These are phyloP conservation scores for Talaromyces borbonicus DNA, from an alignment of 495 filamentous ascomycete species.

Conservation along the genomic window DNA sequence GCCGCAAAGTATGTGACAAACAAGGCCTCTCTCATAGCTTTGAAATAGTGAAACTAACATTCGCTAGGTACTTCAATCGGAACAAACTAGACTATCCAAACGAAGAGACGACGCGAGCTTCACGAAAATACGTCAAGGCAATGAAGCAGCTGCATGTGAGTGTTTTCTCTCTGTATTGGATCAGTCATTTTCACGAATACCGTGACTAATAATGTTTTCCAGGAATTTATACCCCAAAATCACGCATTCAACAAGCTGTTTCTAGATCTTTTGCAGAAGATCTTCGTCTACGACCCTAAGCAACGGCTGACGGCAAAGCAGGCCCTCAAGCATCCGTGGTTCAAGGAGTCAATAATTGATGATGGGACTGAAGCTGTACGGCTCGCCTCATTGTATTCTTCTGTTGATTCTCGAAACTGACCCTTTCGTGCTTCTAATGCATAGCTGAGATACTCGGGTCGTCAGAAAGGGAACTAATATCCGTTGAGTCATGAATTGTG, in stretches of 20 bases:
- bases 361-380: constrained; percentile 90
- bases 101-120: constrained; percentile 75
- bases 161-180: not conserved
- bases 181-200: too few species aligned
- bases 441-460: constrained; percentile 5
- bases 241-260: constrained; percentile 76
- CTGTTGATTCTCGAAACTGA: constrained; percentile 1
- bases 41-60: constrained; percentile 10
- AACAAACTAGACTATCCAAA: constrained; percentile 82
- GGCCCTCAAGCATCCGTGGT: constrained; percentile 90
- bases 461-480: not conserved
- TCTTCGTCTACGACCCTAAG: constrained; percentile 92
- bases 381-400: constrained; percentile 31
- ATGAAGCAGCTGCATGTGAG: constrained; percentile 86
- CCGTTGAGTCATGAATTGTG: not conserved
- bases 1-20: constrained; percentile 63
- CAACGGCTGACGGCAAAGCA: constrained; percentile 85
- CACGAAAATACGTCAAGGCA: constrained; percentile 83
- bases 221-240: constrained; percentile 84
- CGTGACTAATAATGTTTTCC: constrained; percentile 20
- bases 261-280: constrained; percentile 75
- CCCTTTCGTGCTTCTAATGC: not conserved
- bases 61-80: constrained; percentile 71
- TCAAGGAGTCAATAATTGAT: constrained; percentile 73
- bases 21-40: not conserved